Evolutionary conservation across 768 basidiomycete species (phyloP).

Genomic region (Russula olivacea): DNA sequence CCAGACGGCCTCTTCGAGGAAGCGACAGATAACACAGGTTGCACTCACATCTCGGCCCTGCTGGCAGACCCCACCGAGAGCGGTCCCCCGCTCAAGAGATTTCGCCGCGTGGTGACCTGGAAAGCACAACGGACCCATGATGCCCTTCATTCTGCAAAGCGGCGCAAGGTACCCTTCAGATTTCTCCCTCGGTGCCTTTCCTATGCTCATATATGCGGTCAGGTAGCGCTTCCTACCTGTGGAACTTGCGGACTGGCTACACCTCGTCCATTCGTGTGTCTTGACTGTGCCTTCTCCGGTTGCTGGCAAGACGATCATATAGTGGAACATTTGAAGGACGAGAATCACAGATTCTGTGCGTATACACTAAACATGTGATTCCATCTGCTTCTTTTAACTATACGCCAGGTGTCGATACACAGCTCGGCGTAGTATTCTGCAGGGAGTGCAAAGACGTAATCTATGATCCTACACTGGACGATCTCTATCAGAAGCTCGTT

Average conservation of each 20-base stretch:
- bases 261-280: slow-evolving; percentile 62
- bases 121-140: slow-evolving; percentile 42
- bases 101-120: slow-evolving; percentile 52
- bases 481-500: slow-evolving; percentile 39
- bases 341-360: slow-evolving; percentile 63
- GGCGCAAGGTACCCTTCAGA: slow-evolving; percentile 50
- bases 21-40: slow-evolving; percentile 21
- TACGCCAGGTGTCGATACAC: slow-evolving; percentile 60
- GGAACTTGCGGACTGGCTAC: slow-evolving; percentile 51
- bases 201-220: not conserved
- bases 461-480: slow-evolving; percentile 50
- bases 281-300: slow-evolving; percentile 63
- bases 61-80: slow-evolving; percentile 34
- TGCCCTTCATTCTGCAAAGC: slow-evolving; percentile 48
- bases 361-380: slow-evolving; percentile 21
- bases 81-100: slow-evolving; percentile 41
- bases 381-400: not conserved
- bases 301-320: slow-evolving; percentile 65
- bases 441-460: slow-evolving; percentile 68
- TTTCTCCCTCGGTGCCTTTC: not conserved
- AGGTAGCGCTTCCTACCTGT: slow-evolving; percentile 60
- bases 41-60: slow-evolving; percentile 40
- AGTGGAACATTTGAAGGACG: slow-evolving; percentile 48
- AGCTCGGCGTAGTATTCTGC: slow-evolving; percentile 73
- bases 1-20: slow-evolving; percentile 18